Evolutionary conservation across 2,329 filamentous ascomycete genomes (phyloP), one percentile per base, ranked within the genome.

Genomic region (Hawksworthiomyces lignivorus): DNA sequence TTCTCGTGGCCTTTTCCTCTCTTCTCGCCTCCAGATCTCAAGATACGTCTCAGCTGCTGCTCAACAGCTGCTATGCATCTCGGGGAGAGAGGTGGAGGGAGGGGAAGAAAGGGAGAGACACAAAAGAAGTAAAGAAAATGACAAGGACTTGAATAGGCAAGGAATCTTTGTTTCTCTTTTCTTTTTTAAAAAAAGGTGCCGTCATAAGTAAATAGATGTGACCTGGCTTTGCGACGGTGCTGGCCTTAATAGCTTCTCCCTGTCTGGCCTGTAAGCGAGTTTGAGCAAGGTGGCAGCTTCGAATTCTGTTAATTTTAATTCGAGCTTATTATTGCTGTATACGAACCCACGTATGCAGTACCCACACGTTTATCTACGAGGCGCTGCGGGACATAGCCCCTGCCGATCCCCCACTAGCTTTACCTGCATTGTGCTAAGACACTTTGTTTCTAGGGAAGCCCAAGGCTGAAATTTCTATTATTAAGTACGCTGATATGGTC

Each of bases 211-310:
- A n/a, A n/a, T n/a, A 33, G 37, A 32, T 39, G 20, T 20, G 28
- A 19, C 7, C 28, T 33, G 29, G 37, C n/a, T n/a, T n/a, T n/a
- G n/a, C n/a, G n/a, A 32, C 37, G 21, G 37, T 39, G 37, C 37
- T 39, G 29, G 28, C 21, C 37, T 39, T n/a, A n/a, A n/a, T n/a
- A n/a, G n/a, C 17, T 20, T 39, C 29, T 24, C 22, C 37, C 24
- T n/a, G n/a, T n/a, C n/a, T n/a, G n/a, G n/a, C n/a, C n/a, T n/a
- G n/a, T n/a, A n/a, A n/a, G n/a, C n/a, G n/a, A n/a, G 27, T 35
- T 44, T 39, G 19, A 39, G 41, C 28, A 41, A 47, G 41, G 45
- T 47, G 45, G 45, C 45, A 44, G 45, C 45, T 47, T 47, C 38
- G 11, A 8, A 4, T n/a, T 21, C 19, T 19, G 17, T 7, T 36